phyloP scores from a whole-genome alignment of 257 asterid species.

The Linderniella brevidens region DNA sequence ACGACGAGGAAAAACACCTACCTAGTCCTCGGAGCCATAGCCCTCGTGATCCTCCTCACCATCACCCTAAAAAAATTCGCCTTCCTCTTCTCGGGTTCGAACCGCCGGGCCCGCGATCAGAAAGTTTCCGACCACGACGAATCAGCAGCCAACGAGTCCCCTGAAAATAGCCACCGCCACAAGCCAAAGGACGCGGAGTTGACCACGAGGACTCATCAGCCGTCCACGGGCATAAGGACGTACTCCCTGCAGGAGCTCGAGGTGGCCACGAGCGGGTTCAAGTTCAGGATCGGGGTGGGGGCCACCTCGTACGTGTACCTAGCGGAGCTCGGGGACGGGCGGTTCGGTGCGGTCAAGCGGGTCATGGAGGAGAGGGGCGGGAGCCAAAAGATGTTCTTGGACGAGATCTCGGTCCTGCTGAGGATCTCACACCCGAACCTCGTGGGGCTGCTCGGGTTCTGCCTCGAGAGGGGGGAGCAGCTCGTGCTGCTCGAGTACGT shows the following conservation, averaged over 20 bases:
- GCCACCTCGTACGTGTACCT: conserved; percentile 61
- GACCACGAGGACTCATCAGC: background rate
- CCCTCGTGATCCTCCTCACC: conserved; percentile 27
- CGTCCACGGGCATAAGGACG: conserved; percentile 29
- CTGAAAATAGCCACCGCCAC: background rate
- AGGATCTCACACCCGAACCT: conserved; percentile 73
- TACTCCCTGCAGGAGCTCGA: conserved; percentile 46
- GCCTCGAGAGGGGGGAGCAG: conserved; percentile 76
- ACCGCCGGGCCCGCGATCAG: conserved; percentile 9
- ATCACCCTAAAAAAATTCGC: conserved; percentile 29
- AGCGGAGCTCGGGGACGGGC: conserved; percentile 53
- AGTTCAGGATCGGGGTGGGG: conserved; percentile 47
- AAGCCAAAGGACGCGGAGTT: too few relatives aligned
- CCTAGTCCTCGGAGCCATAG: conserved; percentile 35
- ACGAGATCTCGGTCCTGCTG: conserved; percentile 70
- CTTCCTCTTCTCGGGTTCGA: conserved; percentile 10
- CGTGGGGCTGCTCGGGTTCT: conserved; percentile 61
- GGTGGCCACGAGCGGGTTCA: conserved; percentile 46
- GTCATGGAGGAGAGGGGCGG: conserved; percentile 68
- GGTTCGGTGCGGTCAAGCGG: conserved; percentile 56
- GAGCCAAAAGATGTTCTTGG: conserved; percentile 57
- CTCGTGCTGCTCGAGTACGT: conserved; percentile 58
- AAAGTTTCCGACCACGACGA: conserved; percentile 11
- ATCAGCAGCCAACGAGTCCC: conserved; percentile 6
- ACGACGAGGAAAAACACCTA: conserved; percentile 30